A percentile compares a stretch with the other conserved stretches of the same genome.
Conservation (phyloP, 768 basidiomycete species). For the Pseudohyphozyma bogoriensis region DNA sequence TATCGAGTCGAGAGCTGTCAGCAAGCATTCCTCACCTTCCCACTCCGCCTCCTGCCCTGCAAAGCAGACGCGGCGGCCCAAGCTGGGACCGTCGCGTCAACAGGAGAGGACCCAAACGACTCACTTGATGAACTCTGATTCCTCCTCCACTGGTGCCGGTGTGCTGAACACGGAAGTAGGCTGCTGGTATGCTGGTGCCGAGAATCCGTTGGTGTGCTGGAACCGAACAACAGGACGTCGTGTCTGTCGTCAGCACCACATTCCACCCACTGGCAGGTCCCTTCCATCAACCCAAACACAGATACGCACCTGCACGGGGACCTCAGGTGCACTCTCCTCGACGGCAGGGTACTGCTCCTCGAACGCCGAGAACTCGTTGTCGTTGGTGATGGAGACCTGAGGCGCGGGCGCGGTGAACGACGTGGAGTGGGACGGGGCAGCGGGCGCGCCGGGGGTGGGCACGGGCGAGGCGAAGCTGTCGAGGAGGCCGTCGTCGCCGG, state of each 20-base stretch:
- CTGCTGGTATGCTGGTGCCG: slow-evolving; percentile 17
- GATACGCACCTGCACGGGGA: neutral
- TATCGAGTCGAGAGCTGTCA: neutral
- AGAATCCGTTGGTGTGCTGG: neutral
- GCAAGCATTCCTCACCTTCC: no score
- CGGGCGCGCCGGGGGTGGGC: slow-evolving; percentile 41
- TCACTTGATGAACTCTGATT: slow-evolving; percentile 77
- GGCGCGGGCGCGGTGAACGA: slow-evolving; percentile 18
- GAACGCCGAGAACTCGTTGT: slow-evolving; percentile 72
- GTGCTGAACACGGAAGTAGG: slow-evolving; percentile 8
- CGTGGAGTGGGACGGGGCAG: slow-evolving; percentile 13
- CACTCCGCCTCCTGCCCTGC: no score
- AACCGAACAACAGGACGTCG: neutral
- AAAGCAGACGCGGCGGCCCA: no score
- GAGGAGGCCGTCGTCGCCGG: slow-evolving; percentile 42
- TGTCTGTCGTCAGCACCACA: neutral
- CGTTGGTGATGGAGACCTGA: slow-evolving; percentile 67
- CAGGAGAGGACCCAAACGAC: slow-evolving; percentile 34
- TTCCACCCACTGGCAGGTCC: neutral
- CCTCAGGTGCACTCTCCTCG: slow-evolving; percentile 37
- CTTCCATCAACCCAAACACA: neutral
- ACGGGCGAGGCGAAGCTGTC: slow-evolving; percentile 43
- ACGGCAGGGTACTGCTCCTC: slow-evolving; percentile 78
- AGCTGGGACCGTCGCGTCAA: no score
- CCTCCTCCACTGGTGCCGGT: slow-evolving; percentile 51